phyloP scores from a whole-genome alignment of 805 yeast genomes.

The Wickerhamomyces kurtzmanii region DNA sequence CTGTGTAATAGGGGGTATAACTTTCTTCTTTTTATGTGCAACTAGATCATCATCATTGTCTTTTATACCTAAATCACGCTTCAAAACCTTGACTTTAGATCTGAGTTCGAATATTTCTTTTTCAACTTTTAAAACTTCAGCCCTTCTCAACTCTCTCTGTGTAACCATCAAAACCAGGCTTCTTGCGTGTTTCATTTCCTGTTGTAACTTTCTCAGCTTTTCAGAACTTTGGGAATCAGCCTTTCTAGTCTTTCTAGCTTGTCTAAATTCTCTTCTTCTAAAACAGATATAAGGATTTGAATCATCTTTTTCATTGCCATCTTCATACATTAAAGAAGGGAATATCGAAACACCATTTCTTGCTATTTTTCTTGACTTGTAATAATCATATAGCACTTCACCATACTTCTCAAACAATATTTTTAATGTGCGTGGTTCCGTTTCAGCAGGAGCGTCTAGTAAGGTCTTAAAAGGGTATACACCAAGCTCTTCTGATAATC shows the following conservation, averaged over 20 bases:
- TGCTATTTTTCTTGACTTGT: slow-evolving; percentile 65
- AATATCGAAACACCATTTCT: slow-evolving; percentile 61
- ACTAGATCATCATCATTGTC: slow-evolving; percentile 82
- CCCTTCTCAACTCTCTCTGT: slow-evolving; percentile 59
- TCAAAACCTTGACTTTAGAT: slow-evolving; percentile 58
- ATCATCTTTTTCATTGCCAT: slow-evolving; percentile 82
- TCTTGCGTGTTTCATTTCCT: slow-evolving; percentile 70
- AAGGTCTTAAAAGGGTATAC: slow-evolving; percentile 48
- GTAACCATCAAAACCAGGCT: slow-evolving; percentile 61
- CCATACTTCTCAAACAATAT: slow-evolving; percentile 53
- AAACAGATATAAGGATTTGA: slow-evolving; percentile 93
- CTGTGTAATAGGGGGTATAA: slow-evolving; percentile 8
- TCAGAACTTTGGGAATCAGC: slow-evolving; percentile 89
- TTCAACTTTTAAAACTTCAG: slow-evolving; percentile 55
- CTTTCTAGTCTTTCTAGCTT: slow-evolving; percentile 91
- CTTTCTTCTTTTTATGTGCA: slow-evolving; percentile 64
- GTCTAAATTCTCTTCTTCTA: slow-evolving; percentile 90
- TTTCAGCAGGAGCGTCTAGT: slow-evolving; percentile 33
- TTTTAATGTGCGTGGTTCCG: slow-evolving; percentile 32
- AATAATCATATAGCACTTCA: slow-evolving; percentile 61
- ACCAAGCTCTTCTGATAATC: slow-evolving; percentile 45
- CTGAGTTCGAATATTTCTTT: slow-evolving; percentile 63
- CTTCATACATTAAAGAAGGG: slow-evolving; percentile 78
- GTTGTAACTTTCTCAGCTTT: slow-evolving; percentile 61
- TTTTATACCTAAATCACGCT: slow-evolving; percentile 64